Percentiles rank a stretch among this genome's conserved stretches.
phyloP scores from a whole-genome alignment of 1,284 basidiomycete genomes.

The Taiwanofungus camphoratus region DNA sequence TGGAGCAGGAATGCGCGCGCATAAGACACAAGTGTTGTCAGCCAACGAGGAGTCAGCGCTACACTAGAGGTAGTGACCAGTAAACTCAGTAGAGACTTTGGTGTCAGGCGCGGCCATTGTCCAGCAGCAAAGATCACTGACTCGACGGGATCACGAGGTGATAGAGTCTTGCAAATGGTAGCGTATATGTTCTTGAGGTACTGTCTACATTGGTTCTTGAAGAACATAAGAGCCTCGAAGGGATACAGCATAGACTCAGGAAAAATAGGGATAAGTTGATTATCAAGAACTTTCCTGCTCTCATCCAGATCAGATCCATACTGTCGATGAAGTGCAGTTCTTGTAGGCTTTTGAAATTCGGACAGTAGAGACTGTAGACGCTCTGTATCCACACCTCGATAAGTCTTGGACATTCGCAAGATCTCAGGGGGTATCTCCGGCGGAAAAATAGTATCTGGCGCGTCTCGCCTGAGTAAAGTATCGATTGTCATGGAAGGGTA shows the following conservation, averaged over 20 bases:
- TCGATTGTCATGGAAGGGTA: too few relatives aligned
- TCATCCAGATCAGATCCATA: not conserved
- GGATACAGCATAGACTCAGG: not conserved
- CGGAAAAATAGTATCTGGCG: too few relatives aligned
- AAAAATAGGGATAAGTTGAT: not conserved
- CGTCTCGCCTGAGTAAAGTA: too few relatives aligned
- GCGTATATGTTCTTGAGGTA: not conserved
- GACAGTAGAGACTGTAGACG: too few relatives aligned
- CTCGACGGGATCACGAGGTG: not conserved
- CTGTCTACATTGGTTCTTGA: not conserved
- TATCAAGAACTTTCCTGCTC: not conserved
- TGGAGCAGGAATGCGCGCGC: conserved; percentile 25
- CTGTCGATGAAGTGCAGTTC: too few relatives aligned
- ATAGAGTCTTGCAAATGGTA: not conserved
- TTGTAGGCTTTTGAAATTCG: too few relatives aligned
- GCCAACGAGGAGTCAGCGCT: too few relatives aligned
- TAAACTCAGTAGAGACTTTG: not conserved
- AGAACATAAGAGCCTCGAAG: not conserved
- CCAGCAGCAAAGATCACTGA: not conserved
- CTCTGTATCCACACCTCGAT: too few relatives aligned
- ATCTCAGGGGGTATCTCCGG: too few relatives aligned
- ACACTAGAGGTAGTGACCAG: not conserved
- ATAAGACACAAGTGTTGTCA: conserved; percentile 24
- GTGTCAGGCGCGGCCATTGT: not conserved
- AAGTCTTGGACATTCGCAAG: too few relatives aligned